phyloP scores from a whole-genome alignment of 495 filamentous ascomycete genomes.

The Neurospora africana region DNA sequence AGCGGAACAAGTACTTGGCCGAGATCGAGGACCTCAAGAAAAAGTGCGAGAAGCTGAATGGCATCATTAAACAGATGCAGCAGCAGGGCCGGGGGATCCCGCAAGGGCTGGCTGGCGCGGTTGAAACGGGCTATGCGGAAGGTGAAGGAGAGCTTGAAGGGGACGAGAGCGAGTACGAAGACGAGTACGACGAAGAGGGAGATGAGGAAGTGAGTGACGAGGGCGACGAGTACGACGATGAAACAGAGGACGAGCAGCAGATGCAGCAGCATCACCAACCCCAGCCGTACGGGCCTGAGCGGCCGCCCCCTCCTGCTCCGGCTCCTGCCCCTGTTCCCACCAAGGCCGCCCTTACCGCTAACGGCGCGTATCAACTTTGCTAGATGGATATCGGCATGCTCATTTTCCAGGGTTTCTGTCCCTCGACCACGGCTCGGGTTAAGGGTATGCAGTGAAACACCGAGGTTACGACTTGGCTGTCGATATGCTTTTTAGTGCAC shows the following conservation, averaged over 20 bases:
- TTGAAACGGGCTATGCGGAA: conserved; percentile 41
- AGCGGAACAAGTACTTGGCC: conserved; percentile 69
- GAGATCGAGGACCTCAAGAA: conserved; percentile 73
- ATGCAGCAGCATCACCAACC: conserved; percentile 41
- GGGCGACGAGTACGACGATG: conserved; percentile 31
- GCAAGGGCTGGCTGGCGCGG: conserved; percentile 44
- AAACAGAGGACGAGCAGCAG: conserved; percentile 58
- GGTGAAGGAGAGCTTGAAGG: conserved; percentile 47
- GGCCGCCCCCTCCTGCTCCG: conserved; percentile 44
- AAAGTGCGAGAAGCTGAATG: conserved; percentile 86
- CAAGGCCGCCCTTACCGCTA: conserved; percentile 19
- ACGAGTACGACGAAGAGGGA: conserved; percentile 52
- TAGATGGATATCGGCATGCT: not conserved
- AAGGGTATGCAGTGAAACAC: not conserved
- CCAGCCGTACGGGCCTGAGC: conserved; percentile 41
- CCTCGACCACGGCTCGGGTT: not conserved
- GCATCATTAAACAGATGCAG: conserved; percentile 89
- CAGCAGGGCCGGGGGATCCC: conserved; percentile 69
- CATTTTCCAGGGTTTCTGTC: not conserved
- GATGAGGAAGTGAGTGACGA: conserved; percentile 41
- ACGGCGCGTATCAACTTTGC: not conserved
- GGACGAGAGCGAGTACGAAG: conserved; percentile 67
- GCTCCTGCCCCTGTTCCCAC: conserved; percentile 23
- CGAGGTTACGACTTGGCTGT: not conserved
- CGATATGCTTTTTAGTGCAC: not conserved